Evolutionary conservation across 2,329 filamentous ascomycete species (phyloP).

Genomic region (Botrytis galanthina): DNA sequence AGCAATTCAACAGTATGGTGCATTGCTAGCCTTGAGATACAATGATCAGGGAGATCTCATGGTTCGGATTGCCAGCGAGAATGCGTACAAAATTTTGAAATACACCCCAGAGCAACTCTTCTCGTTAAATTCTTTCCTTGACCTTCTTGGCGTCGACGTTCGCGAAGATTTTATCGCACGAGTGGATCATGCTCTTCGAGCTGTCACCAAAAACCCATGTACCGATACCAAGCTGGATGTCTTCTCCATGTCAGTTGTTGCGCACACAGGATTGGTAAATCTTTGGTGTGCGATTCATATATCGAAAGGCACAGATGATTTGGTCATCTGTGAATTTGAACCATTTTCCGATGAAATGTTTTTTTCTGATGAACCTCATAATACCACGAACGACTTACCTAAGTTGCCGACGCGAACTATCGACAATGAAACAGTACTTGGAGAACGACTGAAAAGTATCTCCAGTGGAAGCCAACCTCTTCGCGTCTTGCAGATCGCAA

Average conservation of each 20-base stretch:
- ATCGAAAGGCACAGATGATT: slow-evolving; percentile 62
- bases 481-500: slow-evolving; percentile 70
- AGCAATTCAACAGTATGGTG: slow-evolving; percentile 68
- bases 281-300: slow-evolving; percentile 21
- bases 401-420: slow-evolving; percentile 71
- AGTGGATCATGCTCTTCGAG: slow-evolving; percentile 10
- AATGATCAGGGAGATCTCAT: slow-evolving; percentile 64
- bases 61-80: slow-evolving; percentile 77
- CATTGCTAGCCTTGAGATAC: slow-evolving; percentile 71
- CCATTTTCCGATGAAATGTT: slow-evolving; percentile 67
- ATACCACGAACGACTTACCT: slow-evolving; percentile 40
- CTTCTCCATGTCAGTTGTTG: slow-evolving; percentile 64
- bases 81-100: slow-evolving; percentile 71
- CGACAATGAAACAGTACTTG: slow-evolving; percentile 65
- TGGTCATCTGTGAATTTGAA: slow-evolving; percentile 87
- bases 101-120: slow-evolving; percentile 77
- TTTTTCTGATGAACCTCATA: slow-evolving; percentile 45
- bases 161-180: slow-evolving; percentile 15
- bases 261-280: slow-evolving; percentile 14
- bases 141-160: slow-evolving; percentile 82
- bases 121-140: slow-evolving; percentile 70
- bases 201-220: not conserved
- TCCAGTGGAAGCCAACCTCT: slow-evolving; percentile 72
- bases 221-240: slow-evolving; percentile 79
- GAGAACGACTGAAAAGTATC: slow-evolving; percentile 74